These are phyloP conservation scores for Gastrolobium bilobum DNA, from an alignment of 306 rosid species.

Conservation along the genomic window DNA sequence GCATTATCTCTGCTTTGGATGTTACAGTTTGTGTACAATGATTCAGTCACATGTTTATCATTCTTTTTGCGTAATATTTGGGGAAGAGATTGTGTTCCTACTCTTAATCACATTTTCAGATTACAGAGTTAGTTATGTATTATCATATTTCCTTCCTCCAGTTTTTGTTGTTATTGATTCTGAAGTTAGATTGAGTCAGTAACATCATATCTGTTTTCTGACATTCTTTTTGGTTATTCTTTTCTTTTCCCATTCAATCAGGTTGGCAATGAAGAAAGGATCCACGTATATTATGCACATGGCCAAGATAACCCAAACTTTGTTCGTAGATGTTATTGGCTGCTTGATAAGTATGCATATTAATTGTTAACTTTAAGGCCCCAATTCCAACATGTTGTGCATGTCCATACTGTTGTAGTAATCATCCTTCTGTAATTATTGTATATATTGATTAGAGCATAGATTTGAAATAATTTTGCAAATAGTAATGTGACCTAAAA, in stretches of 20 bases:
- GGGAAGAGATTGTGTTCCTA: conserved; percentile 29
- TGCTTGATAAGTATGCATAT: conserved; percentile 91
- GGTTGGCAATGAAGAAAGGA: conserved; percentile 98
- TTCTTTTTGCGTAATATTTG: conserved; percentile 35
- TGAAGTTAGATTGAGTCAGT: conserved; percentile 32
- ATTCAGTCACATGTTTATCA: conserved; percentile 17
- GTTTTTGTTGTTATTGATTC: conserved; percentile 19
- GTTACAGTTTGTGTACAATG: conserved; percentile 19
- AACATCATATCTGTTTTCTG: conserved; percentile 31
- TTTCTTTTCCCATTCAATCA: conserved; percentile 49
- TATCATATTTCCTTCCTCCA: conserved; percentile 32
- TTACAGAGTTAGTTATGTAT: conserved; percentile 17
- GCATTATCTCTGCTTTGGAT: conserved; percentile 29
- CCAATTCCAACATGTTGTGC: conserved; percentile 33
- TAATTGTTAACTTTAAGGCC: conserved; percentile 41
- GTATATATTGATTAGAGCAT: conserved; percentile 29
- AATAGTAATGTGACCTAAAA: conserved; percentile 13
- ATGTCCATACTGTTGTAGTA: conserved; percentile 24
- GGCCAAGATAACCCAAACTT: conserved; percentile 82
- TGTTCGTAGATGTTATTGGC: conserved; percentile 97
- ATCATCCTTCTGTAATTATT: conserved; percentile 37
- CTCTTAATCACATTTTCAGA: conserved; percentile 9
- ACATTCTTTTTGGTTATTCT: conserved; percentile 37
- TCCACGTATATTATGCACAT: conserved; percentile 97
- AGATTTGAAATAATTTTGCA: conserved; percentile 22